A percentile compares a stretch with the other conserved stretches of the same genome.
phyloP scores from a whole-genome alignment of 75 land plant species.

The Selaginella moellendorffii region DNA sequence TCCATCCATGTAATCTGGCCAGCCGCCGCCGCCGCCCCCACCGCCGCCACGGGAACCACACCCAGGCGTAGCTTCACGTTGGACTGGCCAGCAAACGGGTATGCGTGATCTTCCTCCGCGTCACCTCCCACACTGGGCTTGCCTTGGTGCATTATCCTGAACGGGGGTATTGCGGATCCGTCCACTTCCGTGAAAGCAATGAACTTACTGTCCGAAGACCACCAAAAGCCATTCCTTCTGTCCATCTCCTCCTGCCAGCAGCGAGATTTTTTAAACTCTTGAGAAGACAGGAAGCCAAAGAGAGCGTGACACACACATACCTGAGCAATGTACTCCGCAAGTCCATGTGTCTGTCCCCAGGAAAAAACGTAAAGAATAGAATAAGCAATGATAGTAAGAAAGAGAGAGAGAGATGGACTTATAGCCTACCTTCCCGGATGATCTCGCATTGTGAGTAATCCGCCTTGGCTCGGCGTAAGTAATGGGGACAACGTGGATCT shows the following conservation, averaged over 20 bases:
- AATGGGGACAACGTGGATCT: slow-evolving; percentile 54
- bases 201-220: slow-evolving; percentile 74
- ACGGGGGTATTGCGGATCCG: slow-evolving; percentile 62
- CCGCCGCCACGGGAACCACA: slow-evolving; percentile 52
- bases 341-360: slow-evolving; percentile 73
- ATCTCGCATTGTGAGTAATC: slow-evolving; percentile 61
- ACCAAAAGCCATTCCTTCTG: slow-evolving; percentile 87
- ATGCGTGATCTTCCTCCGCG: slow-evolving; percentile 92
- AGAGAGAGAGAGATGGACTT: background rate
- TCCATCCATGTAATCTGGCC: slow-evolving; percentile 79
- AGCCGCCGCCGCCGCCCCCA: slow-evolving; percentile 49
- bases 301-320: slow-evolving; percentile 27
- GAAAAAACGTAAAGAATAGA: slow-evolving; percentile 7
- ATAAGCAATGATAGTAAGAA: too few relatives aligned
- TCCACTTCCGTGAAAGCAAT: slow-evolving; percentile 91
- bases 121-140: slow-evolving; percentile 70
- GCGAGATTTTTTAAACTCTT: too few relatives aligned
- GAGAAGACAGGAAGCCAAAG: background rate
- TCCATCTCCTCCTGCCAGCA: slow-evolving; percentile 99
- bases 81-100: slow-evolving; percentile 78
- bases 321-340: slow-evolving; percentile 99
- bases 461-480: slow-evolving; percentile 35
- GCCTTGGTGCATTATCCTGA: slow-evolving; percentile 94
- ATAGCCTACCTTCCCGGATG: slow-evolving; percentile 38
- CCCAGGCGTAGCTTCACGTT: slow-evolving; percentile 85